Evolutionary conservation across 1,284 basidiomycete species (phyloP), one percentile per base, ranked within the genome.

Genomic region (Boletus hoseneyae): DNA sequence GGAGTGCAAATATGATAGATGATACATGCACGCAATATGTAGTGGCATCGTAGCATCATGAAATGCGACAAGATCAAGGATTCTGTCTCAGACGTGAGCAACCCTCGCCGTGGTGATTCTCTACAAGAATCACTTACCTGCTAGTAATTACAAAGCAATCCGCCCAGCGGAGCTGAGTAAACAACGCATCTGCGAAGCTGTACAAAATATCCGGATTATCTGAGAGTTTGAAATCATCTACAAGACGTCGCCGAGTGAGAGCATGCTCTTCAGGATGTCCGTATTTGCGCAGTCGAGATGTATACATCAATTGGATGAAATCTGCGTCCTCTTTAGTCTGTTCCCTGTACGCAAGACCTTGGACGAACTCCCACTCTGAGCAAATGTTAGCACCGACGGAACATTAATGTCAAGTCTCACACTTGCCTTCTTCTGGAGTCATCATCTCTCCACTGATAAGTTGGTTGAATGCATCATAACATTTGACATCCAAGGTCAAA

Each of bases 1-100:
- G 1, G 94, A 93, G 56, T 94, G 90, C 11, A 98, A 75, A 64
- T 95, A 86, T 16, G 85, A 83, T 23, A 99, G 78, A 69, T 98
- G 93, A 64, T 94, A 90, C 90, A 98, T 96, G 79, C 96, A 98
- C 3, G 94, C 93, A 34, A 99, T 85, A 66, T 99, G 96, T 44
- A 99, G 70, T 0, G 95, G 92, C 70, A 99, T 84, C 1, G 93
- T 90, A 10, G 86, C 80, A 25, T 84, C 83, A 66, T 97, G 94
- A 30, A 92, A 83, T 1, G 87, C 79, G 13, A 91, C 85, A 4
- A 90, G 74, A 15, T 82, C 79, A 37, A 97, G 75, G 50, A 97
- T 94, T 57, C 93, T 95, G 63, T 39, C 27, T 47, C 39, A 42
- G 46, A 41, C n/a, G 6, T 32, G 27, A 54, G 52, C 51, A 54